Evolutionary conservation across 2,329 filamentous ascomycete species (phyloP), one percentile per base, ranked within the genome.

Genomic region (Ascochyta pisi): DNA sequence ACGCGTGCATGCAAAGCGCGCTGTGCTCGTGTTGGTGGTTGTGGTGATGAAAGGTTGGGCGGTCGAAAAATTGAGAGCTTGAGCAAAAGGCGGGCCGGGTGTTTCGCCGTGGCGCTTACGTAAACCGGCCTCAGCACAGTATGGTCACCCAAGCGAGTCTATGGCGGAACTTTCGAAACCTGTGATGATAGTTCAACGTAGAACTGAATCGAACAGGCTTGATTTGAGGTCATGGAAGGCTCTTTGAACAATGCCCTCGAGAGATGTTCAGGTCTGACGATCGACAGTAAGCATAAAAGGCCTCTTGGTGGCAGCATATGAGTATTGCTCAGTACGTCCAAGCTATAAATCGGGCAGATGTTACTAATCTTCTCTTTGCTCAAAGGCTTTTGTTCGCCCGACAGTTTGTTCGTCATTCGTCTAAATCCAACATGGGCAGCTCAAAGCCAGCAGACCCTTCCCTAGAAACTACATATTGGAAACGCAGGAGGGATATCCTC

Each of bases 51-150:
- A 35, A 55, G 49, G 45, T 44, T 58, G 60, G 43, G 54, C 53
- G 60, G 19, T 19, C 19, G 66, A 68, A 67, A 67, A 67, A 63
- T 68, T 67, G 61, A 37, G 37, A 40, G 35, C 41, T 56, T 56
- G 53, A 46, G 45, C 35, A 44, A 50, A 38, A 50, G 48, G 41
- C 53, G 47, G 53, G 26, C 42, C 53, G 47, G 19, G 3, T 22
- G 22, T 51, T 56, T 56, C 19, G 38, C 53, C 47, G 33, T 15
- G 41, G 8, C 22, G 47, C 47, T 56, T 48, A 54, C 34, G 22
- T 49, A 54, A 48, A 15, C 16, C 6, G 1, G 34, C 31, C 16
- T 9, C 24, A 39, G 31, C 43, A 56, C n/a, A 31, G 19, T 12
- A 27, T 56, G 53, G 53, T 56, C 42, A 56, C 47, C 42, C 53